Conservation (phyloP, 306 rosid genomes). For the Oemleria cerasiformis region DNA sequence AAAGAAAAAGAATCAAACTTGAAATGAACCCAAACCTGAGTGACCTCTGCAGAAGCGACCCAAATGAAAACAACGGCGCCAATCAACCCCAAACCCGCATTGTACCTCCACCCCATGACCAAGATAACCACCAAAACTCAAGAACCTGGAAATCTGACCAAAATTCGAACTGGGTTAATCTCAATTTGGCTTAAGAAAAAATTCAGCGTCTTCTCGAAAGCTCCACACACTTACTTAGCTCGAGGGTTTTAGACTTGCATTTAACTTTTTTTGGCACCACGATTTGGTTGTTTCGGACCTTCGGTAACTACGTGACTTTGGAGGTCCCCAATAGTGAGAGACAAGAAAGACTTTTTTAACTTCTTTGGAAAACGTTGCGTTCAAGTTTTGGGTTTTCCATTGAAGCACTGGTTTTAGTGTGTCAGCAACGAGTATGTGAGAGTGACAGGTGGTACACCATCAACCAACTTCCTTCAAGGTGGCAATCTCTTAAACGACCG, state of each 20-base stretch:
- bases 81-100: constrained; percentile 58
- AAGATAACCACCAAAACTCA: neutral
- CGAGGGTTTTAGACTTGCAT: neutral
- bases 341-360: neutral
- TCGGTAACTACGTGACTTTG: neutral
- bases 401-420: neutral
- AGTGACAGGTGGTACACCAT: constrained; percentile 20
- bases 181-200: constrained; percentile 10
- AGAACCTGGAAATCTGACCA: neutral
- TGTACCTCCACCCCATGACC: constrained; percentile 59
- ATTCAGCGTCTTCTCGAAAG: constrained; percentile 9
- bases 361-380: neutral
- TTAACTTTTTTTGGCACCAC: neutral
- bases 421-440: neutral
- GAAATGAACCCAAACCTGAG: constrained; percentile 50
- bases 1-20: neutral
- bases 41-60: constrained; percentile 71
- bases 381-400: constrained; percentile 1
- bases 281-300: neutral
- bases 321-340: neutral
- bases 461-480: neutral
- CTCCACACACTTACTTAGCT: neutral
- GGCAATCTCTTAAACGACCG: neutral
- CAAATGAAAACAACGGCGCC: constrained; percentile 53
- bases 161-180: constrained; percentile 4